Base-by-base conservation (phyloP, 2,329 filamentous ascomycete species). In the Trichophyton benhamiae region DNA sequence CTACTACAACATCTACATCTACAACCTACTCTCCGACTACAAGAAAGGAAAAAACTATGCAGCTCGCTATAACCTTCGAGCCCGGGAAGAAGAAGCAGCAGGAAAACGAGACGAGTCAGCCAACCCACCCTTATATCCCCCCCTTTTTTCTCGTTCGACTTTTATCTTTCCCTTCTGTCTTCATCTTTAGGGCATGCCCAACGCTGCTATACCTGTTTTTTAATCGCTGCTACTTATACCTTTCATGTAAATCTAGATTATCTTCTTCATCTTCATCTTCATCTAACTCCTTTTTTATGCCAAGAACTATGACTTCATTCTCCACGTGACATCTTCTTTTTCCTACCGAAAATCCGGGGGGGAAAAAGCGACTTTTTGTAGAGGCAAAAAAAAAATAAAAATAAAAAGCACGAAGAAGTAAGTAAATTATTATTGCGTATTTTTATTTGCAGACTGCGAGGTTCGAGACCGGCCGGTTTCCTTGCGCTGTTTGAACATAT, bases 131-230 rank as follows among this genome's bases (percentile, higher is more conserved):
- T 8, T 48, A 46, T 33, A 30, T 7, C 6, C 46, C n/a, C 38
- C 22, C 38, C 22, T 27, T 38, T 27, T 33, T 60, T 44, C 33
- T 55, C n/a, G 44, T 55, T 27, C 59, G 9, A 25, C 58, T 2
- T 38, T 22, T 41, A 36, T 25, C 25, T 17, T 33, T 22, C 30
- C 42, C 36, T 27, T 53, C 33, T 55, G 27, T 33, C 30, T 55
- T 25, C 52, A 55, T 55, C 52, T 55, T 55, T 55, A 55, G 52
- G 52, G 52, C 52, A 33, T 55, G 52, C 52, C 52, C 52, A 55
- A 55, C 52, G 52, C 52, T 55, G 30, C 33, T 55, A 55, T 55
- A 55, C 27, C 2, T 33, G 41, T 17, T 33, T 33, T 27, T 53
- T 20, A 55, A 36, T 55, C 30, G 15, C 52, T 20, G 9, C 17